A percentile compares a stretch with the other conserved stretches of the same genome.
Evolutionary conservation across 2,329 filamentous ascomycete species (phyloP).

Genomic region (Fusarium verticillioides): DNA sequence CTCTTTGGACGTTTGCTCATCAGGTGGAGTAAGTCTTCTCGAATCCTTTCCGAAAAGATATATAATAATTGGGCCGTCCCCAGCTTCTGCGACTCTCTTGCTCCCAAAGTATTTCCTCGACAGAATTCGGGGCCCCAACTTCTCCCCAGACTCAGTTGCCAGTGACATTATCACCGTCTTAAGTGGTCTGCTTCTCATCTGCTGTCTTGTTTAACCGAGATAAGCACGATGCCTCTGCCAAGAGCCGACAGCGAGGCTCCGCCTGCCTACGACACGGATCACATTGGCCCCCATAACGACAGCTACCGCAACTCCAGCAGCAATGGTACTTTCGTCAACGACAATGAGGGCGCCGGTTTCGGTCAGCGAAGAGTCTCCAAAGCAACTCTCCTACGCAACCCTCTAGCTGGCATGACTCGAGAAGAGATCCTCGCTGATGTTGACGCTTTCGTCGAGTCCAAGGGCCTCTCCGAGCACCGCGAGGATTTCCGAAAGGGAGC

Average conservation of each 20-base stretch:
- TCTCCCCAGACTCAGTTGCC: slow-evolving; percentile 5
- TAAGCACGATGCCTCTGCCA: slow-evolving; percentile 41
- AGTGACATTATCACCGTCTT: background rate
- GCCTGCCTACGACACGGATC: slow-evolving; percentile 20
- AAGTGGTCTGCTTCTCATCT: background rate
- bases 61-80: slow-evolving; percentile 26
- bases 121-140: slow-evolving; percentile 22
- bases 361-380: slow-evolving; percentile 33
- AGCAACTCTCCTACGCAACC: slow-evolving; percentile 47
- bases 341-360: slow-evolving; percentile 8
- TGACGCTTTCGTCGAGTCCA: slow-evolving; percentile 50
- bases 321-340: slow-evolving; percentile 35
- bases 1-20: background rate
- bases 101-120: background rate
- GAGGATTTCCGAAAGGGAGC: slow-evolving; percentile 64
- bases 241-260: slow-evolving; percentile 42
- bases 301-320: slow-evolving; percentile 32
- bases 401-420: slow-evolving; percentile 44
- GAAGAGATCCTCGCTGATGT: slow-evolving; percentile 50
- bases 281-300: background rate
- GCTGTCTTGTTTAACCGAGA: background rate
- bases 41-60: background rate
- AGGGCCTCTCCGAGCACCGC: slow-evolving; percentile 48
- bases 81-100: background rate
- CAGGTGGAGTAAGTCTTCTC: background rate